Evolutionary conservation across 352 stramenopile species (phyloP).

Genomic region (Phytophthora cactorum): DNA sequence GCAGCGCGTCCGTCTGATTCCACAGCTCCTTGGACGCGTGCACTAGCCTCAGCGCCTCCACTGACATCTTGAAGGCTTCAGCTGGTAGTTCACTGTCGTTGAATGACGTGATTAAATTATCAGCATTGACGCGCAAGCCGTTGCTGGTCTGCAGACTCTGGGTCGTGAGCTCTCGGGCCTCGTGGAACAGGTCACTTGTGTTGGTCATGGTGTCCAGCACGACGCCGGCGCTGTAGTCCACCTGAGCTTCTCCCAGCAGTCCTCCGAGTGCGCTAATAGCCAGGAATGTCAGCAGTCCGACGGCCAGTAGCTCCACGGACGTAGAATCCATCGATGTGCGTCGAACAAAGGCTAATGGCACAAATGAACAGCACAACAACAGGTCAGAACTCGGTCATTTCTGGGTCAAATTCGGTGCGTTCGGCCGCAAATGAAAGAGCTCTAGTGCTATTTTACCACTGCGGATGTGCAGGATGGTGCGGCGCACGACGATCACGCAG

Average conservation of each 20-base stretch:
- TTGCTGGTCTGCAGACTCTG: constrained; percentile 47
- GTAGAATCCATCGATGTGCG: constrained; percentile 53
- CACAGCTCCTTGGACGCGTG: constrained; percentile 60
- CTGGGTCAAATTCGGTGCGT: not conserved
- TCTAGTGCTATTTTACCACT: constrained; percentile 44
- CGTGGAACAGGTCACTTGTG: constrained; percentile 58
- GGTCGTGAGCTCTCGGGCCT: constrained; percentile 41
- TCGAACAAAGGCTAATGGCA: constrained; percentile 46
- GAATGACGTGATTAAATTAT: constrained; percentile 73
- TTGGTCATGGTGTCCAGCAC: constrained; percentile 80
- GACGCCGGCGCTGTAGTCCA: constrained; percentile 84
- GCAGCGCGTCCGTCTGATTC: constrained; percentile 55
- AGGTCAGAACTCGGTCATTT: constrained; percentile 17
- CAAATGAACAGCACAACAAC: constrained; percentile 8
- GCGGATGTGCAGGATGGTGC: constrained; percentile 73
- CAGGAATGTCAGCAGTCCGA: constrained; percentile 75
- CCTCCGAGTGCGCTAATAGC: constrained; percentile 74
- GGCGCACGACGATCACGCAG: constrained; percentile 69
- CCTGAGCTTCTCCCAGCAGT: constrained; percentile 76
- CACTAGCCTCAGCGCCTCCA: constrained; percentile 63
- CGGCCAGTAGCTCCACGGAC: constrained; percentile 70
- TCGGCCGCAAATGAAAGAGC: not conserved
- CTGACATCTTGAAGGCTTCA: constrained; percentile 68
- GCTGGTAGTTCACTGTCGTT: constrained; percentile 71
- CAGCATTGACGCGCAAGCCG: constrained; percentile 49